Evolutionary conservation across 2,329 filamentous ascomycete species (phyloP), one percentile per base, ranked within the genome.

Genomic region (Magnaporthales sp.): DNA sequence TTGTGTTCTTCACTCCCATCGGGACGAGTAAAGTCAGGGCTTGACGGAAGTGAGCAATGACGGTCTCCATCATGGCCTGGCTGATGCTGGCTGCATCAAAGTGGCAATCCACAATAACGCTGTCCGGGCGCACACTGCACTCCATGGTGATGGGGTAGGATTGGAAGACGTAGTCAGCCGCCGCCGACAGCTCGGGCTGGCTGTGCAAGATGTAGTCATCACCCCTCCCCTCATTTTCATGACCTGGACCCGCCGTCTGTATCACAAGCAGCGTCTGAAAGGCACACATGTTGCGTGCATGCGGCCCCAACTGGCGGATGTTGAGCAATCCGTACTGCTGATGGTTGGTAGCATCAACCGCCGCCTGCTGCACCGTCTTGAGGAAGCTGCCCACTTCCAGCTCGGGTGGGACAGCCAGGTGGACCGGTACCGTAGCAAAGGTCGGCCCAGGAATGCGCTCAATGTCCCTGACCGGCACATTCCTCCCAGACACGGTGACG

Each of bases 11-110:
- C 60, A 87, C 75, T 26, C 86, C 86, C 64, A 84, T 80, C 72
- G 91, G 87, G 73, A 91, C 85, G 72, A 89, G 83, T 0, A 86
- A 84, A 7, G 89, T 88, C 69, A 67, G 84, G 83, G 69, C 87
- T 86, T 80, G 86, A 85, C 0, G 85, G n/a, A 54, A 54, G n/a
- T 54, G 85, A 0, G 85, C 86, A 68, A 85, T 81, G 63, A 88
- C 86, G 68, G 46, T 54, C n/a, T 54, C 46, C 46, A 54, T 54
- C 46, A 54, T 54, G 46, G 46, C 3, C n/a, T 84, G 76, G 68
- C 85, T 82, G 69, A 78, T 77, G 4, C 80, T 81, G 0, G 77
- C 71, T 29, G 84, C 76, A 2, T 81, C 77, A 0, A 80, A 79
- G 66, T 83, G 82, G 24, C 86, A 82, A 1, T 86, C 85, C 0